Conservation (phyloP, 768 basidiomycete species). For the Austroboletus eburneus region DNA sequence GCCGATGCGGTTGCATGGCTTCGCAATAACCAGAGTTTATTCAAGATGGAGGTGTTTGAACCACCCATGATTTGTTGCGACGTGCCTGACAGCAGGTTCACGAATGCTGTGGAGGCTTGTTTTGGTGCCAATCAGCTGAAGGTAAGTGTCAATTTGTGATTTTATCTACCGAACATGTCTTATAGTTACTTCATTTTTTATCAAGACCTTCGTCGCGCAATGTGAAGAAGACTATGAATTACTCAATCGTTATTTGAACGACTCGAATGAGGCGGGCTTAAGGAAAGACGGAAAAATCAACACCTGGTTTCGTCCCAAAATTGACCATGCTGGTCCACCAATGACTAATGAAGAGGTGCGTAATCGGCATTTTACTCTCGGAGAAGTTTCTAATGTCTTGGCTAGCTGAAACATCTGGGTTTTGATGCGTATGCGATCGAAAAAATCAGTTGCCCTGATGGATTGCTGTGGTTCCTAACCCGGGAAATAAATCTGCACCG, state of each 20-base stretch:
- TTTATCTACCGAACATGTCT: neutral
- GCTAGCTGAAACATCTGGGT: conserved; percentile 53
- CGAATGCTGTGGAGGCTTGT: conserved; percentile 70
- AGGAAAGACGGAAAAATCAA: conserved; percentile 49
- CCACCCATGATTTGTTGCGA: conserved; percentile 74
- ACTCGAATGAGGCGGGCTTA: conserved; percentile 51
- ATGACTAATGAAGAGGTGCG: conserved; percentile 58
- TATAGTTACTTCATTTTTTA: neutral
- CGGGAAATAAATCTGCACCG: conserved; percentile 64
- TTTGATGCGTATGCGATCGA: conserved; percentile 87
- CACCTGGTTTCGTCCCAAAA: conserved; percentile 58
- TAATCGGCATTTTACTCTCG: neutral
- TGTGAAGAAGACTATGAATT: conserved; percentile 75
- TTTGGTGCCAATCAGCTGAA: conserved; percentile 57
- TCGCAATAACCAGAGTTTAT: conserved; percentile 55
- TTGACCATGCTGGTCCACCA: conserved; percentile 45
- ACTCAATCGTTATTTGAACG: conserved; percentile 66
- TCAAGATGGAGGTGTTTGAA: conserved; percentile 82
- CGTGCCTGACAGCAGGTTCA: conserved; percentile 59
- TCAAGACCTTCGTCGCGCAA: conserved; percentile 81
- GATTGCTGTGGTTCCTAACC: conserved; percentile 68
- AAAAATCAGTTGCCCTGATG: conserved; percentile 70
- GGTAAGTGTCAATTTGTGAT: conserved; percentile 39
- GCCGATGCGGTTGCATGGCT: conserved; percentile 72
- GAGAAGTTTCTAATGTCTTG: conserved; percentile 1